Evolutionary conservation across 1,284 basidiomycete genomes (phyloP).

Genomic region (Entoloma clypeatum): DNA sequence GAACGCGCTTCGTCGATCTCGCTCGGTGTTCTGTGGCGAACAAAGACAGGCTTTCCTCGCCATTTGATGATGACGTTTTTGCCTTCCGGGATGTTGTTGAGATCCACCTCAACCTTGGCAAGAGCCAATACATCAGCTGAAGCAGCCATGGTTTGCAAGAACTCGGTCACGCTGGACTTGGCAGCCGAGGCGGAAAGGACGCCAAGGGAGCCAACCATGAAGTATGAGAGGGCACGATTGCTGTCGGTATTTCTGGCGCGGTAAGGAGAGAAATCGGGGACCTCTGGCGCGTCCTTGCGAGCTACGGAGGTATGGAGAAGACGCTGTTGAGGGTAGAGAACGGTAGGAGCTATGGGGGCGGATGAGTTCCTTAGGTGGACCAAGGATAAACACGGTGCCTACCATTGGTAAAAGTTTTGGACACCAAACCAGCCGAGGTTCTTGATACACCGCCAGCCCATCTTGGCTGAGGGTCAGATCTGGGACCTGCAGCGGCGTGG

Average conservation of each 20-base stretch:
- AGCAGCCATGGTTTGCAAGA: constrained; percentile 94
- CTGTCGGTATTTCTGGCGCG: constrained; percentile 63
- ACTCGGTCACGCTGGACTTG: constrained; percentile 92
- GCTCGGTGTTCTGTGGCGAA: constrained; percentile 89
- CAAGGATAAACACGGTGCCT: constrained; percentile 28
- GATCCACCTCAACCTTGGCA: constrained; percentile 97
- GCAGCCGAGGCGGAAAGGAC: constrained; percentile 92
- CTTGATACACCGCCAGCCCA: constrained; percentile 62
- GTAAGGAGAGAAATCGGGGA: constrained; percentile 90
- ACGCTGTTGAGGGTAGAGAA: constrained; percentile 61
- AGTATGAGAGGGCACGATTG: constrained; percentile 91
- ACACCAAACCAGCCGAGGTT: constrained; percentile 54
- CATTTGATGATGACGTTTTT: constrained; percentile 98
- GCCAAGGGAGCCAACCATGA: constrained; percentile 96
- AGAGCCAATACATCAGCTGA: constrained; percentile 97
- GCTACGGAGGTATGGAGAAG: constrained; percentile 69
- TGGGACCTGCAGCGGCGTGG: constrained; percentile 49
- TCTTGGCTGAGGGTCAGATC: constrained; percentile 62
- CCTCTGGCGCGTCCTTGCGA: constrained; percentile 64
- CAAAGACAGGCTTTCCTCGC: constrained; percentile 99
- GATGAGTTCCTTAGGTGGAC: constrained; percentile 8
- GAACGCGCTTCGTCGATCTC: constrained; percentile 94
- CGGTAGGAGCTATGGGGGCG: constrained; percentile 41
- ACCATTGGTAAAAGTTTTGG: constrained; percentile 72
- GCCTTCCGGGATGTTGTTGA: constrained; percentile 91